A percentile compares a stretch with the other conserved stretches of the same genome.
These are phyloP conservation scores for Lachnellula occidentalis DNA, from an alignment of 2,329 filamentous ascomycete species.

Conservation along the genomic window DNA sequence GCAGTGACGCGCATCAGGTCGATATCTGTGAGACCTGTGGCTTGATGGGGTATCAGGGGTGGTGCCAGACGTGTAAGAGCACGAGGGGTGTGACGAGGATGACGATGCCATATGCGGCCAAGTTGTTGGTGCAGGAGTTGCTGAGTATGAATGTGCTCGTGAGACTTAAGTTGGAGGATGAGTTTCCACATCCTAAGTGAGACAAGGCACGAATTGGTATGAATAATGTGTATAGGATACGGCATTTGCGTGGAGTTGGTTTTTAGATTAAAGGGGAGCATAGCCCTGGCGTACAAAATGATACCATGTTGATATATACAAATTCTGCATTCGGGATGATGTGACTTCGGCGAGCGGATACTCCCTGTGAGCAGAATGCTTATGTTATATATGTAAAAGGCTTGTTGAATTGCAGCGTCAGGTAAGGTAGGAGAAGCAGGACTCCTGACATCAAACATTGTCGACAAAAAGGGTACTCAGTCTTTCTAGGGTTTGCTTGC, in stretches of 20 bases:
- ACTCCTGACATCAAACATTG: no score
- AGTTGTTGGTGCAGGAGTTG: conserved; percentile 90
- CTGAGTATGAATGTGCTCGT: conserved; percentile 99
- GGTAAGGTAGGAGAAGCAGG: no score
- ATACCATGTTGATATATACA: not conserved
- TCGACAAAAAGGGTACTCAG: no score
- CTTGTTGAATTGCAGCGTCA: no score
- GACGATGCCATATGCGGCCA: conserved; percentile 96
- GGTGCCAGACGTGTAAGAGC: conserved; percentile 88
- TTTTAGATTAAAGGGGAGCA: conserved; percentile 2
- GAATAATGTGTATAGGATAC: not conserved
- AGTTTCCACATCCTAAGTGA: conserved; percentile 60
- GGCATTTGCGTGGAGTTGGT: not conserved
- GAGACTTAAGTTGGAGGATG: conserved; percentile 81
- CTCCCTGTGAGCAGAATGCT: no score
- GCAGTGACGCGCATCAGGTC: conserved; percentile 81
- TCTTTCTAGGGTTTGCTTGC: no score
- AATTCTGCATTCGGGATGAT: no score
- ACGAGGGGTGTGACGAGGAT: conserved; percentile 82
- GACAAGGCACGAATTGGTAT: not conserved
- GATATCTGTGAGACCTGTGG: conserved; percentile 94
- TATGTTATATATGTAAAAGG: no score
- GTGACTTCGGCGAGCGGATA: no score
- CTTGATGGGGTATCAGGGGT: conserved; percentile 91
- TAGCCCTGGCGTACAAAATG: conserved; percentile 7